phyloP scores from a whole-genome alignment of 352 stramenopile genomes.

The Globisporangium acanthophoron region DNA sequence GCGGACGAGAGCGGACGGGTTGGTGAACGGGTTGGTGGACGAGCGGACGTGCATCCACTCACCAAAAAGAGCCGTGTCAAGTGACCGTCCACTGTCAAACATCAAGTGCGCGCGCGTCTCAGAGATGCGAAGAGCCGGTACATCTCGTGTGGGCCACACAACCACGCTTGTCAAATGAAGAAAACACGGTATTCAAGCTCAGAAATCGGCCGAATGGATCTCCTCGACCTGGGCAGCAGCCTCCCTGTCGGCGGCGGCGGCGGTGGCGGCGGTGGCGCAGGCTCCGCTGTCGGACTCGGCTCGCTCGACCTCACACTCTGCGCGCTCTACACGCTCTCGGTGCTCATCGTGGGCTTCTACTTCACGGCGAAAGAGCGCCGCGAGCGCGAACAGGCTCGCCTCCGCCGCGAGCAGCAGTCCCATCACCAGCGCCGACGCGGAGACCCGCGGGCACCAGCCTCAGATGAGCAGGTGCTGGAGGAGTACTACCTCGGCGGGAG shows the following conservation, averaged over 20 bases:
- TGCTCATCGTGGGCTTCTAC: slow-evolving; percentile 57
- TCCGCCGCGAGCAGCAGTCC: slow-evolving; percentile 15
- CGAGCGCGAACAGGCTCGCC: slow-evolving; percentile 25
- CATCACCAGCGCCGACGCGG: slow-evolving; percentile 9
- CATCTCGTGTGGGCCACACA: too few relatives aligned
- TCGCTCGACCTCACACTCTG: slow-evolving; percentile 52
- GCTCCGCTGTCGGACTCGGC: slow-evolving; percentile 16
- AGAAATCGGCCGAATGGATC: background rate
- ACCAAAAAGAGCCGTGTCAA: background rate
- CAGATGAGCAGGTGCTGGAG: slow-evolving; percentile 38
- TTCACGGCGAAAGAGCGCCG: slow-evolving; percentile 61
- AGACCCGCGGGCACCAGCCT: background rate
- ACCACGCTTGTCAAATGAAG: background rate
- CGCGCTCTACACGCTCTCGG: slow-evolving; percentile 47
- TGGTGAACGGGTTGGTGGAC: too few relatives aligned
- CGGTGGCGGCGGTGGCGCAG: background rate
- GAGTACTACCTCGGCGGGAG: slow-evolving; percentile 73
- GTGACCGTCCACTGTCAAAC: slow-evolving; percentile 9
- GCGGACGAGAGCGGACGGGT: too few relatives aligned
- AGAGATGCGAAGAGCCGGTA: background rate
- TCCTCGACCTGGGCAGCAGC: background rate
- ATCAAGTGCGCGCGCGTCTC: slow-evolving; percentile 26
- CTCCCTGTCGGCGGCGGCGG: background rate
- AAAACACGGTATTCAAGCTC: background rate
- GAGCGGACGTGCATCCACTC: background rate